Evolutionary conservation across 1,284 basidiomycete species (phyloP), one percentile per base, ranked within the genome.

Genomic region (Cryptococcus sp.): DNA sequence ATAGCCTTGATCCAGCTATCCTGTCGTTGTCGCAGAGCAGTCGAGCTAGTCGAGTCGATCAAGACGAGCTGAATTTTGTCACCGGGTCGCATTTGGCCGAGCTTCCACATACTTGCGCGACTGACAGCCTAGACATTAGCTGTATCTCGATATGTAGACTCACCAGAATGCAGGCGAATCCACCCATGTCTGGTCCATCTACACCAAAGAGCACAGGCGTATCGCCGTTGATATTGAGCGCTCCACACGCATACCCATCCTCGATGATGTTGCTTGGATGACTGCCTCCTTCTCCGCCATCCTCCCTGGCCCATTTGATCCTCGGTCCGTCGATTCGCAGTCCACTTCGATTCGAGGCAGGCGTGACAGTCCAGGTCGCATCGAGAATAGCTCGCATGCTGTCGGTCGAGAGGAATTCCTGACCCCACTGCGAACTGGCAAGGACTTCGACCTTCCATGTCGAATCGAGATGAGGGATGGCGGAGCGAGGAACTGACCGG

Each of bases 261-360:
- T 85, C 83, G 19, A 84, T 76, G 42, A 85, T 81, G 58, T 86
- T 86, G 34, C 79, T 80, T 0, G 84, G 83, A 64, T 86, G 85
- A 11, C 80, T 79, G 0, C 84, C 84, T 6, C 84, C 84, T 60
- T 85, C 80, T 0, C 83, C 83, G 14, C 84, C 84, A 45, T 76
- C 80, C 16, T 63, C 53, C 33, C 83, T 74, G 0, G 82, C 78
- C 82, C 82, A 86, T 9, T 71, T 56, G 38, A 85, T 75, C n/a
- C 72, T 75, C 0, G 75, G 66, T 1, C 77, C 75, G 5, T 68
- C 65, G 18, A 72, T 61, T 14, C 68, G 71, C 21, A 71, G 63
- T 2, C 73, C 73, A 0, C 63, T 63, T 23, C 73, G 62, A 35
- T 65, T 70, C 7, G 71, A 65, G 28, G 67, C 60, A 11, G 62